Evolutionary conservation across 805 yeast genomes (phyloP).

Genomic region (Metschnikowia matae): DNA sequence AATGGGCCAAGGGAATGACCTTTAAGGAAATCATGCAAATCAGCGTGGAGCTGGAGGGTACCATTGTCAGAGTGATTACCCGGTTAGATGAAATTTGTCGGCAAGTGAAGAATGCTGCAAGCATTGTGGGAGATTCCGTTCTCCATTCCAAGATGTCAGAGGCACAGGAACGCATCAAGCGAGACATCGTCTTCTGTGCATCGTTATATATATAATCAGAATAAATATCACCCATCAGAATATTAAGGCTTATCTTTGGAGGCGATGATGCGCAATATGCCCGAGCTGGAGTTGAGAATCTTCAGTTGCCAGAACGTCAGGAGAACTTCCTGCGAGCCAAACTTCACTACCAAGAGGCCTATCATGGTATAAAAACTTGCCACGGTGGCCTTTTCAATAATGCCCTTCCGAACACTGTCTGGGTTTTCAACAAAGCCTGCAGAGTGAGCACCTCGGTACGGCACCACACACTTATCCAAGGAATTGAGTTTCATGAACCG

Average conservation of each 20-base stretch:
- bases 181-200: slow-evolving; percentile 97
- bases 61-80: slow-evolving; percentile 92
- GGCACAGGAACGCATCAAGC: slow-evolving; percentile 91
- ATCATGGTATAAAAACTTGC: slow-evolving; percentile 38
- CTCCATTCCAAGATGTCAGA: slow-evolving; percentile 83
- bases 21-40: slow-evolving; percentile 88
- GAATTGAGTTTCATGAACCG: slow-evolving; percentile 31
- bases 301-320: slow-evolving; percentile 18
- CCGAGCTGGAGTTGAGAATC: slow-evolving; percentile 17
- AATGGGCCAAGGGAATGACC: slow-evolving; percentile 95
- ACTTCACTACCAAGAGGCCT: slow-evolving; percentile 31
- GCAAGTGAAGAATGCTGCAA: slow-evolving; percentile 88
- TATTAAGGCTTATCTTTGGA: background rate
- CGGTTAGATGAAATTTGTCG: slow-evolving; percentile 93
- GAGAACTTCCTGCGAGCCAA: slow-evolving; percentile 21
- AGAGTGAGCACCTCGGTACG: slow-evolving; percentile 28
- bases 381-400: slow-evolving; percentile 23
- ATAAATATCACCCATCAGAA: background rate
- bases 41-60: slow-evolving; percentile 91
- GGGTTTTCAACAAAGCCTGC: slow-evolving; percentile 16
- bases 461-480: slow-evolving; percentile 27
- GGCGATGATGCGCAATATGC: slow-evolving; percentile 25
- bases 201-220: slow-evolving; percentile 66
- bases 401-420: slow-evolving; percentile 11
- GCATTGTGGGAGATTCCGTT: slow-evolving; percentile 90